Evolutionary conservation across 257 asterid species (phyloP), one percentile per base, ranked within the genome.

Genomic region (Capsicum pubescens): DNA sequence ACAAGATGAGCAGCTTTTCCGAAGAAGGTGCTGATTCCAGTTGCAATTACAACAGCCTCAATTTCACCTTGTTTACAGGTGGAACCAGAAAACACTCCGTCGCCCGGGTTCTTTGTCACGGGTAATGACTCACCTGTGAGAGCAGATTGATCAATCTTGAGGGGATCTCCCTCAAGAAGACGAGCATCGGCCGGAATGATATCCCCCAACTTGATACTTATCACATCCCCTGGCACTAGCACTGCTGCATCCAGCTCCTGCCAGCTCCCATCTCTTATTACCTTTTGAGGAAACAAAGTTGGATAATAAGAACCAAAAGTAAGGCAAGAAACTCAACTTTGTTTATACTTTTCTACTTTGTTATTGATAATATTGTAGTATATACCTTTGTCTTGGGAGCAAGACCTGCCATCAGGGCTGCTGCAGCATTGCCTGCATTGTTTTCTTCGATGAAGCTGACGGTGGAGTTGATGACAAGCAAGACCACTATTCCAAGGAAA

Each of bases 101-200:
- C 91, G 3, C 90, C 87, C 0, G 94, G 89, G 56, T 88, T 39
- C 87, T 88, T 91, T 55, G 92, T 91, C 36, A 88, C 93, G 1
- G 93, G 92, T 78, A 91, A 83, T 8, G 93, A 91, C 42, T 91
- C 92, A 61, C 93, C 93, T 0, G 93, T 91, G 3, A 91, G 89
- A 52, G 93, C 92, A 57, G 93, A 89, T 86, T 92, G 97, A 82
- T 93, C 97, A 82, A 93, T 93, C 84, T 93, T 93, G 42, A 93
- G 77, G 0, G 97, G 97, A 86, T 93, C 97, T 2, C 97, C 97
- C 21, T 93, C 90, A 2, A 93, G 88, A 36, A 93, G 84, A 67
- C 97, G 91, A 21, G 97, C 96, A 87, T 93, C 97, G n/a, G 97
- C 97, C 0, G 97, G 97, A 81, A 93, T 83, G 17, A 93, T 93